Evolutionary conservation across 495 filamentous ascomycete species (phyloP).

Genomic region (Haplographium delicatum): DNA sequence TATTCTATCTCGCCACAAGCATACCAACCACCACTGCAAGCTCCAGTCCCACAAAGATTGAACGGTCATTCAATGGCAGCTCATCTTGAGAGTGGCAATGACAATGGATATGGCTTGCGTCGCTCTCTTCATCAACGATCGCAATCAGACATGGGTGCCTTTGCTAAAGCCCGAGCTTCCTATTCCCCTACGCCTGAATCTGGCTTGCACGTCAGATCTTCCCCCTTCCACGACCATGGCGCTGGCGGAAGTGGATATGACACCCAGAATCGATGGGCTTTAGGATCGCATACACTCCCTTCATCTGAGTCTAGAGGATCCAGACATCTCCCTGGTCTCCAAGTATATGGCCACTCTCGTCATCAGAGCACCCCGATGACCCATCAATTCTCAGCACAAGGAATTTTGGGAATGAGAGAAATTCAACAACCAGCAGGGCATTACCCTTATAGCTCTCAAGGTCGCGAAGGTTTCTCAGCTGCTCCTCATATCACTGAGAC

Average conservation of each 20-base stretch:
- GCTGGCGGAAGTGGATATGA: neutral
- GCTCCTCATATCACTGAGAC: neutral
- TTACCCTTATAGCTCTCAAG: too few species aligned
- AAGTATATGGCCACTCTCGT: neutral
- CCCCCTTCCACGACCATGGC: neutral
- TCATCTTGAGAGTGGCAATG: slow-evolving; percentile 12
- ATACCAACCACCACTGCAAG: slow-evolving; percentile 13
- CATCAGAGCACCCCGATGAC: slow-evolving; percentile 8
- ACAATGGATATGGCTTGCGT: neutral
- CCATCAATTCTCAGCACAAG: neutral
- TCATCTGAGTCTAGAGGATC: neutral
- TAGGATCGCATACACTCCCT: too few species aligned
- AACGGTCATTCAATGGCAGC: slow-evolving; percentile 15
- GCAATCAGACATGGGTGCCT: slow-evolving; percentile 19
- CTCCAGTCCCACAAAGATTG: slow-evolving; percentile 15
- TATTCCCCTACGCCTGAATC: slow-evolving; percentile 5
- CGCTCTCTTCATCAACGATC: slow-evolving; percentile 18
- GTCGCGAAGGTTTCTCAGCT: too few species aligned
- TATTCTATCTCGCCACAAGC: neutral
- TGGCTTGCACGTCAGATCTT: neutral
- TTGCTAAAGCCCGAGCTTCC: neutral
- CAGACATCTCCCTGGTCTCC: neutral
- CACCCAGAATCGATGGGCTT: neutral
- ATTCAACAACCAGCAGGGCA: too few species aligned
- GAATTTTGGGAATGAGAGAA: too few species aligned